Base-by-base conservation (phyloP, 805 yeast species). In the Zygosaccharomyces siamensis region DNA sequence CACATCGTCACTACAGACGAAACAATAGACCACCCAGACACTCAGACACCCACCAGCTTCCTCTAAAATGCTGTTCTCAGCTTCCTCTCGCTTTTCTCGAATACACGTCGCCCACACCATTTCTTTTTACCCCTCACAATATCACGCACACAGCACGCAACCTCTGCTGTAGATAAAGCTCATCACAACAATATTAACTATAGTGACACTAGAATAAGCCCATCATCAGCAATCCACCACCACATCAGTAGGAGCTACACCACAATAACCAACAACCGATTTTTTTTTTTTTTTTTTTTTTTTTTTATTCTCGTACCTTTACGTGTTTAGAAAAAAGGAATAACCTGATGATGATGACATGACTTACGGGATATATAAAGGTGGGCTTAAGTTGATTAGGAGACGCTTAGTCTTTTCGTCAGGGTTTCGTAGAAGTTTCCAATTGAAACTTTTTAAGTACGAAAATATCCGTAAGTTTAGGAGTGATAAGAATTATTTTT, bases 331-430 rank as follows among this genome's bases (percentile, higher is more conserved):
- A 39, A 24, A 39, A 26, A 26, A 23, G 31, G 32, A 26, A 28
- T 28, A 23, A 39, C 5, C 31, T 30, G 28, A 41, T 33, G 33
- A 33, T 33, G 44, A 33, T 33, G 44, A 16, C 21, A 21, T 16
- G 36, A 4, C 11, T 12, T 14, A 30, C 20, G 44, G 27, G 36
- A 20, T 41, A 41, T 41, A 41, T 41, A 41, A 41, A 33, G 44
- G 27, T 30, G 36, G 18, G 36, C 11, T 8, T 41, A 33, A 16
- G 21, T 14, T 33, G 21, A 33, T 14, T 18, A 33, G 11, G 37
- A n/a, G 16, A 18, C 37, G 8, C 4, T 2, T 30, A 8, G 26
- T n/a, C 12, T 5, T 39, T 6, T 39, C 7, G 24, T 20, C 7
- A 16, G 16, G 20, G 27, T 4, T 26, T n/a, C 12, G 16, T 20